Evolutionary conservation across 2,329 filamentous ascomycete genomes (phyloP), one percentile per base, ranked within the genome.

Genomic region (Cadophora luteo-olivacea): DNA sequence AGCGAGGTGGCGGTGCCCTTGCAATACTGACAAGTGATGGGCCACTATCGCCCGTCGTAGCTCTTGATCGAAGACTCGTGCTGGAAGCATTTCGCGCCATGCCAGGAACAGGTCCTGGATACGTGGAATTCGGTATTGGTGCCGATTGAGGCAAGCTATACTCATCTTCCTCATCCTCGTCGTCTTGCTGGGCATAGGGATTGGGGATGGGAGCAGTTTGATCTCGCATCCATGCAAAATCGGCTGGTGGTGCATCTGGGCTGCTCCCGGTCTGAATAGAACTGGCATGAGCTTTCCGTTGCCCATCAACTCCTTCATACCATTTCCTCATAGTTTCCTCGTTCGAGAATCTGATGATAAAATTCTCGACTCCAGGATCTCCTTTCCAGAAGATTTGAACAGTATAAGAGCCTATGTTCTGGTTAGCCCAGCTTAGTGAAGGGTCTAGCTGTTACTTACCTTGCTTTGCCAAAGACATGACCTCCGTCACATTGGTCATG

Each of bases 341-440:
- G 69, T 95, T 96, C 62, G 88, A 86, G 79, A 97, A 98, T 73
- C 93, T 92, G 77, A 99, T 97, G 75, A 95, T 90, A 79, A 99
- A 98, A 77, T 97, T 97, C 78, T 99, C 95, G 38, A 97, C 93
- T 4, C 93, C 93, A 0, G 94, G 93, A 72, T 98, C 95, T 41
- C 95, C 95, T 81, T 96, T 98, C 96, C 96, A 99, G 86, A 94
- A 97, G 66, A 99, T 98, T 78, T 98, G 95, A 69, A 97, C 92
- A 1, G 92, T 95, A 78, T 98, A 97, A 12, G 93, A 95, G 60
- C 93, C 94, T 96, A 75, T 12, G 14, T 11, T 16, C 2, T 22
- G 14, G 36, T 66, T n/a, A 69, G 68, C 29, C 6, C 16, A 38
- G 7, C 24, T 25, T 38, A 9, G 19, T 22, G 14, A 16, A 38